Evolutionary conservation across 2,329 filamentous ascomycete species (phyloP).

Genomic region (Didymella segeticola): DNA sequence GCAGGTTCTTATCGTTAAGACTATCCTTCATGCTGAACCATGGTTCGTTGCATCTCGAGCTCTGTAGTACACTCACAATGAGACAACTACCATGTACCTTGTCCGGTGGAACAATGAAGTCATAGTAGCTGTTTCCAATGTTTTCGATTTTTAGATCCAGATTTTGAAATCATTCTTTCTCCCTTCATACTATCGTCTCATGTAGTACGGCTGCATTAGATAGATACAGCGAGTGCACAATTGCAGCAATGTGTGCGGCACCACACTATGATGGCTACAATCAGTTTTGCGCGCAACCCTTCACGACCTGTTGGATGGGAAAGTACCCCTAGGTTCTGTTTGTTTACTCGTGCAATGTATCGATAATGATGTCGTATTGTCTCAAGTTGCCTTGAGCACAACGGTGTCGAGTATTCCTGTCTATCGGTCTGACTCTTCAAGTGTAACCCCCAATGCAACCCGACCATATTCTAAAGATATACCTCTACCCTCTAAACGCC

Average conservation of each 20-base stretch:
- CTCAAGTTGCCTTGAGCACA: too few species aligned
- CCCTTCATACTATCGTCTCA: neutral
- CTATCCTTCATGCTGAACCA: conserved; percentile 3
- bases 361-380: too few species aligned
- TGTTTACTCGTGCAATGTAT: too few species aligned
- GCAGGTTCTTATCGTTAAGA: conserved; percentile 1
- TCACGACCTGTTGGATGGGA: too few species aligned
- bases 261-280: neutral
- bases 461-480: too few species aligned
- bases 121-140: neutral
- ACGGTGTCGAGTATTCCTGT: too few species aligned
- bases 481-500: too few species aligned
- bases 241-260: conserved; percentile 1
- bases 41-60: neutral
- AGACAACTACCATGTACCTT: conserved; percentile 3
- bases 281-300: neutral
- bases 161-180: neutral
- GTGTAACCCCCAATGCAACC: too few species aligned
- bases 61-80: neutral
- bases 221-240: conserved; percentile 1
- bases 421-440: too few species aligned
- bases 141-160: conserved; percentile 3
- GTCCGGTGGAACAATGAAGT: conserved; percentile 2
- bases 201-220: neutral
- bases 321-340: too few species aligned